Conservation (phyloP, 768 basidiomycete species). For the Pulveroboletus sp. region DNA sequence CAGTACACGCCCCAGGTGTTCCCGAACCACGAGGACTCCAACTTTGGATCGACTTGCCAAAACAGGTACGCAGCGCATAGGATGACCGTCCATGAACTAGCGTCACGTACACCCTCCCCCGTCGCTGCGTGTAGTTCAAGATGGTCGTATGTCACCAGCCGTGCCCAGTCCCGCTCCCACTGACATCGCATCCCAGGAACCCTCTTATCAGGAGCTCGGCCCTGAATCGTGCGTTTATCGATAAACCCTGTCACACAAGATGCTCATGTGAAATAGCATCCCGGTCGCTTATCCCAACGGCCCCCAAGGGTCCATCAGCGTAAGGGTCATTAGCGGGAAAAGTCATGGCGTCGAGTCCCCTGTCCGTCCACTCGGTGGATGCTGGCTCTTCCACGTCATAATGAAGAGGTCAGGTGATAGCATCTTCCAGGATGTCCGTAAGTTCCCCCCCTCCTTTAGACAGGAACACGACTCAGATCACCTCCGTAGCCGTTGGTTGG, state of each 20-base stretch:
- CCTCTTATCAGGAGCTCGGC: conserved; percentile 78
- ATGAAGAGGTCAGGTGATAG: conserved; percentile 53
- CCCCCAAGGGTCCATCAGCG: conserved; percentile 55
- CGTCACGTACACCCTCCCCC: conserved; percentile 3
- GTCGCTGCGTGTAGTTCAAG: conserved; percentile 52
- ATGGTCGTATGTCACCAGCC: conserved; percentile 49
- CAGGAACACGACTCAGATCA: background rate
- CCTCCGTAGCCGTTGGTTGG: conserved; percentile 68
- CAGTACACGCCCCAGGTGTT: conserved; percentile 59
- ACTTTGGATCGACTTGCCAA: conserved; percentile 81
- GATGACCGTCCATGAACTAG: background rate
- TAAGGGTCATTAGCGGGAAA: conserved; percentile 87
- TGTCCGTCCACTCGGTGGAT: conserved; percentile 86
- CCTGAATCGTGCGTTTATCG: conserved; percentile 47
- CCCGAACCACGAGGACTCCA: conserved; percentile 83
- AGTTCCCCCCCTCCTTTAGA: conserved; percentile 23
- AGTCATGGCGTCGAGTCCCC: conserved; percentile 84
- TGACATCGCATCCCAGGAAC: conserved; percentile 43
- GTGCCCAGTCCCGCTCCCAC: background rate
- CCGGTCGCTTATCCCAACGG: conserved; percentile 72
- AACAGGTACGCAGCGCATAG: conserved; percentile 40
- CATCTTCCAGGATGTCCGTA: conserved; percentile 82
- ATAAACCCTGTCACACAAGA: background rate
- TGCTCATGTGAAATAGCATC: conserved; percentile 41
- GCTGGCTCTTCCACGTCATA: conserved; percentile 85